Base-by-base conservation (phyloP, 1,284 basidiomycete genomes). In the Tilletia horrida region DNA sequence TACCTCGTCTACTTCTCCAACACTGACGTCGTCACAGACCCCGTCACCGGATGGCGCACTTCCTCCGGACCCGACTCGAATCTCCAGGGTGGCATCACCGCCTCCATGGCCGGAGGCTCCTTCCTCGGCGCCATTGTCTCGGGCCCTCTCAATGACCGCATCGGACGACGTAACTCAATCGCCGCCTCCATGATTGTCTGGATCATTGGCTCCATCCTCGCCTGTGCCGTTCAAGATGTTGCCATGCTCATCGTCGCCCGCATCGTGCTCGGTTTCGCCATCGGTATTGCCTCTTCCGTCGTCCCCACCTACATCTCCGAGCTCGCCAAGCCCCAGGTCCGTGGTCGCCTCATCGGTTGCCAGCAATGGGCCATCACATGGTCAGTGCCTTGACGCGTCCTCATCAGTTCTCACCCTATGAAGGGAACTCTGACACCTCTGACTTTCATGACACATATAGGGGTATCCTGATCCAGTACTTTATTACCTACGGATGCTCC, bases 101-200 rank as follows among this genome's bases (percentile, higher is more conserved):
- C 72, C 55, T 67, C 70, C 31, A 73, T 75, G 73, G 65, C 73
- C 21, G 73, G 68, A 44, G 73, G 73, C 45, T 71, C 72, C 35
- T 71, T 71, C 63, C 18, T 75, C 62, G 70, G 73, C 42, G 68
- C 73, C 13, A 62, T 75, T 59, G 63, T 71, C 66, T 71, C 72
- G 6, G 73, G 72, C 43, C 59, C 68, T 48, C 35, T 75, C 14
- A 43, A 70, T 18, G 73, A 75, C 64, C 65, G 69, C 25, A 52
- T 72, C 45, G 73, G 73, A 42, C 67, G 73, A 43, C 66, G 71
- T 23, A 47, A 42, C n/a, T 67, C 73, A 21, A 71, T 74, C 64
- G 21, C 21, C 16, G n/a, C 43, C 18, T 14, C 65, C 50, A 35
- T 67, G 52, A 40, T 69, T 31, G 25, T 74, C 44, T 74, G 69